These are phyloP conservation scores for Penicillium hordei DNA, from an alignment of 2,329 filamentous ascomycete genomes.

Conservation along the genomic window DNA sequence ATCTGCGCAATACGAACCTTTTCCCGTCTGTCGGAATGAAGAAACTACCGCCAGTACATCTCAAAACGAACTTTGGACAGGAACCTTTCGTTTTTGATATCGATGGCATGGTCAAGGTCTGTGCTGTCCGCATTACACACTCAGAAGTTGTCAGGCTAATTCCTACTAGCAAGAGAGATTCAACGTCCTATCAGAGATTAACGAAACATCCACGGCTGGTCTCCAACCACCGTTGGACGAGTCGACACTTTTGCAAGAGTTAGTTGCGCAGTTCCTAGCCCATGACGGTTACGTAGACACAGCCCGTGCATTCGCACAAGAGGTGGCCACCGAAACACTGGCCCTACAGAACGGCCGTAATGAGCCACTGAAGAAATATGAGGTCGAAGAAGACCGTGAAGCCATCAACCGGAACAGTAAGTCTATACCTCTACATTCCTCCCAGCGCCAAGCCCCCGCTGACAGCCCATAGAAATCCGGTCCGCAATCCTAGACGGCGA, in stretches of 20 bases:
- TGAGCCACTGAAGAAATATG: conserved; percentile 57
- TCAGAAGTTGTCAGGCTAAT: conserved; percentile 4
- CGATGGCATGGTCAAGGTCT: conserved; percentile 75
- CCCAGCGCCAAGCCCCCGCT: background rate
- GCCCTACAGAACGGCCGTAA: conserved; percentile 62
- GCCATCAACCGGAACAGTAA: conserved; percentile 81
- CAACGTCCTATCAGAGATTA: conserved; percentile 63
- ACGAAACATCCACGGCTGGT: conserved; percentile 55
- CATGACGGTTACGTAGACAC: conserved; percentile 97
- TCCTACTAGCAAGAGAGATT: conserved; percentile 57
- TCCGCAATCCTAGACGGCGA: conserved; percentile 86
- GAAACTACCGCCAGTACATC: conserved; percentile 57
- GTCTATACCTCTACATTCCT: conserved; percentile 30
- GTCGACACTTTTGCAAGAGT: conserved; percentile 73
- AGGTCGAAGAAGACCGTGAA: conserved; percentile 78
- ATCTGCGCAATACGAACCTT: conserved; percentile 45
- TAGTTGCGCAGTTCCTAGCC: conserved; percentile 84
- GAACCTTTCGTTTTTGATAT: conserved; percentile 88
- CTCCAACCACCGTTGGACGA: conserved; percentile 68
- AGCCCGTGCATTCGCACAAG: conserved; percentile 79
- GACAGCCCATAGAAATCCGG: conserved; percentile 66
- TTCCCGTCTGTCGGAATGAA: conserved; percentile 66
- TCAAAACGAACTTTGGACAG: conserved; percentile 64
- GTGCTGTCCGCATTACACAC: conserved; percentile 25
- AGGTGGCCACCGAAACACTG: conserved; percentile 71